These are phyloP conservation scores for Lupinus albus DNA, from an alignment of 306 rosid species.

Conservation along the genomic window DNA sequence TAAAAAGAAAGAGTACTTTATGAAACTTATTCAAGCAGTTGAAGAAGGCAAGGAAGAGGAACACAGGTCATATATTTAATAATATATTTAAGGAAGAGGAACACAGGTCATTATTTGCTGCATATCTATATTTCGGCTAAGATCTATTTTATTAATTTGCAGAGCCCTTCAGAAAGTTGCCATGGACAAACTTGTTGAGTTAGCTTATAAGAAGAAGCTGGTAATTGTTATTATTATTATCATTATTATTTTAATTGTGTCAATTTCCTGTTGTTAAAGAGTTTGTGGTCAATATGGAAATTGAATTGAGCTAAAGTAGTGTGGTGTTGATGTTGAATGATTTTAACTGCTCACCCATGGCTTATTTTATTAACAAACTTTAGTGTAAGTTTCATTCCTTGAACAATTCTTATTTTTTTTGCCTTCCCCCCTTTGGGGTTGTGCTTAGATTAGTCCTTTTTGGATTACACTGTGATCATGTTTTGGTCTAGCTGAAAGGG, in stretches of 20 bases:
- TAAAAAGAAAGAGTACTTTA: conserved; percentile 56
- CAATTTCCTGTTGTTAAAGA: conserved; percentile 17
- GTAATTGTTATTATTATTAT: conserved; percentile 54
- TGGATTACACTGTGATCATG: conserved; percentile 15
- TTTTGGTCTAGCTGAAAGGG: conserved; percentile 13
- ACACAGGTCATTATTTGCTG: too few relatives aligned
- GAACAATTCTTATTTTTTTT: conserved; percentile 1
- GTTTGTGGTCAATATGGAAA: conserved; percentile 23
- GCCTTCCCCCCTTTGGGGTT: not conserved
- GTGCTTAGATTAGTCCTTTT: conserved; percentile 21
- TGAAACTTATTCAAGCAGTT: conserved; percentile 53
- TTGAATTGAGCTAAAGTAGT: conserved; percentile 17
- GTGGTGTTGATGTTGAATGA: not conserved
- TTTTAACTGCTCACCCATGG: not conserved
- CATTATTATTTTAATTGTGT: conserved; percentile 3
- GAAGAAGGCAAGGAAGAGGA: conserved; percentile 66
- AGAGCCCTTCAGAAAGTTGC: conserved; percentile 81
- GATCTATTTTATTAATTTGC: conserved; percentile 39
- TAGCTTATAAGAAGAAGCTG: conserved; percentile 81
- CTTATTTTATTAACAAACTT: conserved; percentile 14
- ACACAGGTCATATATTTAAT: conserved; percentile 54
- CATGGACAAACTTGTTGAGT: conserved; percentile 76
- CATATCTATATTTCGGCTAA: conserved; percentile 28
- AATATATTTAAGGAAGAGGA: too few relatives aligned
- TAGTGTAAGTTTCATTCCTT: conserved; percentile 16